Base-by-base conservation (phyloP, 306 rosid genomes). In the Glycine soja region DNA sequence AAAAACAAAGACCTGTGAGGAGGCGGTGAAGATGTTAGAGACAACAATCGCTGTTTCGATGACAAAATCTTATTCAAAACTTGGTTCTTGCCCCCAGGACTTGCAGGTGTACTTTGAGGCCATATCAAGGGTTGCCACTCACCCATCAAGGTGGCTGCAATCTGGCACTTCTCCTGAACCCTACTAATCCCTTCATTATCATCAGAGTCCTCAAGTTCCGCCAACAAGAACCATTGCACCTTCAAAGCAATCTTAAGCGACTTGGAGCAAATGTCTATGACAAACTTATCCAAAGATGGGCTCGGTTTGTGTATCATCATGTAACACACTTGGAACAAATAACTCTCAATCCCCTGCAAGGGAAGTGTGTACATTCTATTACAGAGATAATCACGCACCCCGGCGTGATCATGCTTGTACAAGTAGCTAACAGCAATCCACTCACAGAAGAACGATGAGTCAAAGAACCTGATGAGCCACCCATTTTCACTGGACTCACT, bases 401-500 rank as follows among this genome's bases (percentile, higher is more conserved):
- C 98, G 0, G 92, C 8, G 32, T 95, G 99, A 46, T 93, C 99
- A 79, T 95, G 99, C 86, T 95, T 95, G 89, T 93, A 93, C 53
- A 95, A 85, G 83, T 95, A 95, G 86, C 99, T 95, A 81, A 95
- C 98, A 62, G 98, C 98, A 63, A 95, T 95, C 98, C 98, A 95
- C 85, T 95, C 99, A 13, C 99, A 95, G 91, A 95, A 95, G 83
- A 93, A 95, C 1, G 99, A 90, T 3, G 99, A 95, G 76, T 95
- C 99, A 83, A 95, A 95, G 88, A 95, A 95, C 67, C 99, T 86
- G 46, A 95, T 95, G 80, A 95, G 99, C 99, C 99, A 95, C 38
- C 99, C 98, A 77, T 89, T 95, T 87, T 95, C 99, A 77, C 99
- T 90, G 16, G 92, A 85, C 52, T 90, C 96, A 76, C 92, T 85